Conservation (phyloP, 2,329 filamentous ascomycete genomes). For the Bisporella sp. region DNA sequence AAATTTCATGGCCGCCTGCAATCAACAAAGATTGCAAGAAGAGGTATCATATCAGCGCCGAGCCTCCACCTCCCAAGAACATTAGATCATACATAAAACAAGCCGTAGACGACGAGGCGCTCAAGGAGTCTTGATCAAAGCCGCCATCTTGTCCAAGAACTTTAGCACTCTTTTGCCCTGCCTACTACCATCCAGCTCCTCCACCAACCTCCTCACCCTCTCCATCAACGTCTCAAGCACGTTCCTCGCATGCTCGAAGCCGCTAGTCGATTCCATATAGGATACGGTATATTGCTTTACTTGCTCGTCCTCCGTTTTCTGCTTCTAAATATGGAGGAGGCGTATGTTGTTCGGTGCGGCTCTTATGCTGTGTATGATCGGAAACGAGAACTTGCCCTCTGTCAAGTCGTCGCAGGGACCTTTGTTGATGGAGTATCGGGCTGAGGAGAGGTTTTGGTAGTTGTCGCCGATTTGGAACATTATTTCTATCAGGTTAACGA, state of each 20-base stretch:
- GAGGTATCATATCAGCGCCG: too few relatives aligned
- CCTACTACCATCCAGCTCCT: slow-evolving; percentile 51
- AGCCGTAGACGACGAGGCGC: too few relatives aligned
- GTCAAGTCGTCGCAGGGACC: background rate
- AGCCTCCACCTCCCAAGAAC: too few relatives aligned
- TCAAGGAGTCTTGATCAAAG: too few relatives aligned
- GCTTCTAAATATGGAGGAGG: slow-evolving; percentile 85
- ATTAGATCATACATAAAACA: too few relatives aligned
- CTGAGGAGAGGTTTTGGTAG: background rate
- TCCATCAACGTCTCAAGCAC: slow-evolving; percentile 58
- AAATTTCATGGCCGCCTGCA: too few relatives aligned
- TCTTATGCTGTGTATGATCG: slow-evolving; percentile 33
- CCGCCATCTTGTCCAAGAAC: slow-evolving; percentile 61
- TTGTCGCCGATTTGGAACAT: slow-evolving; percentile 33
- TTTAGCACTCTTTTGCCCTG: slow-evolving; percentile 45
- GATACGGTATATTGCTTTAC: slow-evolving; percentile 86
- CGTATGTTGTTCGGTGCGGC: slow-evolving; percentile 66
- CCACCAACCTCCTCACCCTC: slow-evolving; percentile 55
- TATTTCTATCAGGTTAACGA: slow-evolving; percentile 79
- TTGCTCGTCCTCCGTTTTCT: slow-evolving; percentile 78
- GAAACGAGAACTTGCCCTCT: background rate
- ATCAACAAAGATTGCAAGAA: too few relatives aligned
- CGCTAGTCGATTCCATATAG: slow-evolving; percentile 87
- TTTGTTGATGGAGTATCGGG: background rate
- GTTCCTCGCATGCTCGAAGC: slow-evolving; percentile 75